These are phyloP conservation scores for Neolentinus lepideus DNA, from an alignment of 1,284 basidiomycete species.

Conservation along the genomic window DNA sequence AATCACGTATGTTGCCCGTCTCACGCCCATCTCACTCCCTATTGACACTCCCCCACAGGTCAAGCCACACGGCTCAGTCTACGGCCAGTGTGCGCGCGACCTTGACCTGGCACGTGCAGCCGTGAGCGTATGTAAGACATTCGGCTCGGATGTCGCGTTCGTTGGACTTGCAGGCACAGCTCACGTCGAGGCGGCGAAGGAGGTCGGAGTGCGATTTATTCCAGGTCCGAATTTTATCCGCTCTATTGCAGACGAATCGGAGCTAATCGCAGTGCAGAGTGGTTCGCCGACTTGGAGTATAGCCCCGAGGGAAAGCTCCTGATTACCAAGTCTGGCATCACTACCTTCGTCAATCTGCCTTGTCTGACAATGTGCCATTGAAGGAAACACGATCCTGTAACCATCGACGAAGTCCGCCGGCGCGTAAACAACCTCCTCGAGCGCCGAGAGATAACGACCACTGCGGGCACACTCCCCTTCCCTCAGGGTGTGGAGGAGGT, in stretches of 20 bases:
- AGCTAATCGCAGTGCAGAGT: conserved; percentile 32
- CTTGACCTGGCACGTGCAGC: conserved; percentile 11
- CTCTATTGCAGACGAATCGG: neutral
- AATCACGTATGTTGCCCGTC: conserved; percentile 39
- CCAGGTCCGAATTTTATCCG: conserved; percentile 35
- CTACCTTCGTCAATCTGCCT: neutral
- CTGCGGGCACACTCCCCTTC: conserved; percentile 34
- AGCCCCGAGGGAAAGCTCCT: conserved; percentile 43
- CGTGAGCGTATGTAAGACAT: conserved; percentile 42
- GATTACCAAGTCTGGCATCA: conserved; percentile 40
- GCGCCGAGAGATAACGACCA: conserved; percentile 38
- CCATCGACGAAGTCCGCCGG: conserved; percentile 31
- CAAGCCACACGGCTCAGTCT: conserved; percentile 2
- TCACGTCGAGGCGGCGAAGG: conserved; percentile 46
- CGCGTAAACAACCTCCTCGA: conserved; percentile 37
- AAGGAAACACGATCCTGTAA: conserved; percentile 47
- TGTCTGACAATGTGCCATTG: neutral
- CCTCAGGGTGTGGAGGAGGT: conserved; percentile 38
- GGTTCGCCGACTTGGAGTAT: conserved; percentile 59
- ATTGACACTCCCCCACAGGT: conserved; percentile 12
- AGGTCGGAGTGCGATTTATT: conserved; percentile 47
- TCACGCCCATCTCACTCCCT: neutral
- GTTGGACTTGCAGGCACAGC: conserved; percentile 54
- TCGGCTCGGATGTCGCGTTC: conserved; percentile 37
- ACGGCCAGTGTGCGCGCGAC: neutral